Conservation (phyloP, 331 rosid species). For the Saraca asoca region DNA sequence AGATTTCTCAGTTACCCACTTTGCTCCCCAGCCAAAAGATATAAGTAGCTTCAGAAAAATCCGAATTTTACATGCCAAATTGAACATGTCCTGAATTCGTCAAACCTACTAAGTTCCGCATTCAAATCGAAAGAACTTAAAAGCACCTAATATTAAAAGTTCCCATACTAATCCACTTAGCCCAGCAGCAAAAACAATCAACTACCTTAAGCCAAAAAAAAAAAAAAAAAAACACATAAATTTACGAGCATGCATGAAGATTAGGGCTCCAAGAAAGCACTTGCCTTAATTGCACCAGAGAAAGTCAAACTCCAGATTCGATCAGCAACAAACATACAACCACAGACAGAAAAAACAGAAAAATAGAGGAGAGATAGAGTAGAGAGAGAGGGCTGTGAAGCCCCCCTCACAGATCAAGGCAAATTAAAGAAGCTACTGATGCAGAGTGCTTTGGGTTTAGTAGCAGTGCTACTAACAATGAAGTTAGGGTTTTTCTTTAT, state of each 20-base stretch:
- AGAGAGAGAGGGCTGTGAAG: conserved; percentile 48
- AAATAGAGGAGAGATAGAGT: background rate
- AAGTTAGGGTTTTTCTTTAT: too few species aligned
- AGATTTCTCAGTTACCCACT: too few species aligned
- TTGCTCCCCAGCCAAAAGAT: too few species aligned
- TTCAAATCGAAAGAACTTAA: background rate
- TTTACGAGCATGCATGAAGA: background rate
- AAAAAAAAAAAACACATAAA: background rate
- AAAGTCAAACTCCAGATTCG: background rate
- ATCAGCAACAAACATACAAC: background rate
- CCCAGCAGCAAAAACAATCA: background rate
- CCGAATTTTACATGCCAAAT: too few species aligned
- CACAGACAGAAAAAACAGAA: background rate
- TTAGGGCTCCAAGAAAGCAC: background rate
- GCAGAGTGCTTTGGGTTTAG: too few species aligned
- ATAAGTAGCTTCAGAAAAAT: too few species aligned
- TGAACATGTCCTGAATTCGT: background rate
- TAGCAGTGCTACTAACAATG: too few species aligned
- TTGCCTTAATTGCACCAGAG: conserved; percentile 32
- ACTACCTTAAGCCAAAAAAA: background rate
- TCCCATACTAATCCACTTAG: background rate
- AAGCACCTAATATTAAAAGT: background rate
- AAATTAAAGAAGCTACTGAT: background rate
- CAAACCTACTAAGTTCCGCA: background rate
- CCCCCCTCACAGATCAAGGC: conserved; percentile 40